These are phyloP conservation scores for Cnidoscolus chayamansa DNA, from an alignment of 441 rosid species.

Conservation along the genomic window DNA sequence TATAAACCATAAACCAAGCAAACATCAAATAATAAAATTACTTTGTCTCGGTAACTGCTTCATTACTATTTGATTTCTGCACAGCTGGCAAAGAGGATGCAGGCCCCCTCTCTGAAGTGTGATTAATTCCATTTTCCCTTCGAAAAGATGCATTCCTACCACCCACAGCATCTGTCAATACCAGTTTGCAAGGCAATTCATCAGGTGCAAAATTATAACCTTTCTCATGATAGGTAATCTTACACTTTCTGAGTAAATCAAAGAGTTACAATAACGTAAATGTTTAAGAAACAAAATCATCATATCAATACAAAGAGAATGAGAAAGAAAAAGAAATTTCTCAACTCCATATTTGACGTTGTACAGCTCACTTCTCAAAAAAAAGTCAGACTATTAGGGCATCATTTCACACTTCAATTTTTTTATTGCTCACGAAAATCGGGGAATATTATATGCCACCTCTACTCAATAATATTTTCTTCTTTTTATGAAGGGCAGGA, in stretches of 20 bases:
- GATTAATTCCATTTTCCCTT: conserved; percentile 55
- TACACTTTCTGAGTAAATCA: not conserved
- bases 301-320: not conserved
- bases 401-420: not conserved
- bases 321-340: not conserved
- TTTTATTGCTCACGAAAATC: not conserved
- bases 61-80: conserved; percentile 39
- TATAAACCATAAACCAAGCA: not conserved
- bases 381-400: no score
- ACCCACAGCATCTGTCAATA: conserved; percentile 40
- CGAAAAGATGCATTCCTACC: conserved; percentile 45
- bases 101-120: conserved; percentile 36
- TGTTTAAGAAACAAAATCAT: no score
- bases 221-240: not conserved
- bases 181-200: conserved; percentile 10
- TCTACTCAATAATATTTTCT: not conserved
- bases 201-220: conserved; percentile 7
- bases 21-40: conserved; percentile 27
- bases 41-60: conserved; percentile 40
- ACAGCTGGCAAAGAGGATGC: conserved; percentile 22
- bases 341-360: not conserved
- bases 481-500: not conserved
- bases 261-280: no score
- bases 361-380: not conserved
- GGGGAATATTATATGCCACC: not conserved